Evolutionary conservation across 495 filamentous ascomycete species (phyloP).

Genomic region (Talaromyces ruber): DNA sequence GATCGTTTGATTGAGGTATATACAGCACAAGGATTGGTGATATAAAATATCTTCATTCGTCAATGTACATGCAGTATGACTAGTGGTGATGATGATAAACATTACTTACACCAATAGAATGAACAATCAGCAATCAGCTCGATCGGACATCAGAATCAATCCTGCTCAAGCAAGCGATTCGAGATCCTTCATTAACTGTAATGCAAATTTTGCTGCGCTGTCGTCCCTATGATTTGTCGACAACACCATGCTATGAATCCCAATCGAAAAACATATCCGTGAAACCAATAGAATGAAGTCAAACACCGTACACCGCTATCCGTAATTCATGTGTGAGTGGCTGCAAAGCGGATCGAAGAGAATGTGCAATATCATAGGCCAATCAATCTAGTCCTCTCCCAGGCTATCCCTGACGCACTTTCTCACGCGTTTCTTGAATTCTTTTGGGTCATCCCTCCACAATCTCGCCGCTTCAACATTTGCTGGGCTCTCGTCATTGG

Average conservation of each 20-base stretch:
- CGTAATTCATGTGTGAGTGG: background rate
- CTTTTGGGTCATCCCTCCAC: slow-evolving; percentile 76
- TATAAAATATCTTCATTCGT: background rate
- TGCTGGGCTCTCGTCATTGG: slow-evolving; percentile 92
- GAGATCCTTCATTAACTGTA: background rate
- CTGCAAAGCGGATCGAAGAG: background rate
- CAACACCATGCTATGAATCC: background rate
- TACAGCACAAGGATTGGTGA: background rate
- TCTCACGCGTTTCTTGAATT: slow-evolving; percentile 69
- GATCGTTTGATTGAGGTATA: background rate
- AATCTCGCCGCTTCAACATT: slow-evolving; percentile 87
- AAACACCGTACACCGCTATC: background rate
- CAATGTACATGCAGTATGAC: background rate
- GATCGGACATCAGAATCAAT: background rate
- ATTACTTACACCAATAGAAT: background rate
- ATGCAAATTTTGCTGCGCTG: background rate
- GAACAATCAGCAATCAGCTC: background rate
- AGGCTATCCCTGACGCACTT: slow-evolving; percentile 77
- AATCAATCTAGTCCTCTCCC: slow-evolving; percentile 51
- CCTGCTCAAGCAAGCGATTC: background rate
- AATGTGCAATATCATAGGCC: background rate
- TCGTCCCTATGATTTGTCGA: background rate
- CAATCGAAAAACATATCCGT: background rate
- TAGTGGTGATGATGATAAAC: background rate
- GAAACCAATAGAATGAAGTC: background rate